These are phyloP conservation scores for Paspalum notatum DNA, from an alignment of 176 grass and related monocot species.

Conservation along the genomic window DNA sequence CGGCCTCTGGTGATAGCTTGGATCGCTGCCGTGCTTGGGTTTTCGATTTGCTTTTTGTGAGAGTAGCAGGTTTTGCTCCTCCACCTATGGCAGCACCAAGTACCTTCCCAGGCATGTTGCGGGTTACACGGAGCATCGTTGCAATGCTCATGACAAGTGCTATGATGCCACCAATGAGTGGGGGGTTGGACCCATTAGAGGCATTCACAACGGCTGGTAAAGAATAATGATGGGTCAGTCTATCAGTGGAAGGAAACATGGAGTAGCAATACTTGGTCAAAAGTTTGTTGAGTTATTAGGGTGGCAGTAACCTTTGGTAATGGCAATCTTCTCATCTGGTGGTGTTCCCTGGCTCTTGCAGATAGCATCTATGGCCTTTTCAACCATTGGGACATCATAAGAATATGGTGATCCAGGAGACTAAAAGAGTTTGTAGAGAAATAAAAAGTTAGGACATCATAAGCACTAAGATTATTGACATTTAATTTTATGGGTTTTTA, in stretches of 20 bases:
- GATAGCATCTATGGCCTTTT: slow-evolving; percentile 73
- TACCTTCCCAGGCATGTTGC: slow-evolving; percentile 62
- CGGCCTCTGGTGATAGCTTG: slow-evolving; percentile 28
- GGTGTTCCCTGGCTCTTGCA: slow-evolving; percentile 59
- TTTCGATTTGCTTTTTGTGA: slow-evolving; percentile 21
- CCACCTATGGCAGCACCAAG: slow-evolving; percentile 37
- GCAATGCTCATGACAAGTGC: slow-evolving; percentile 78
- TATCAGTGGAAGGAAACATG: slow-evolving; percentile 1
- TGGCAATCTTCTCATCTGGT: slow-evolving; percentile 65
- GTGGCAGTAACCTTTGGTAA: slow-evolving; percentile 70
- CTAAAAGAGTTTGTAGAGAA: slow-evolving; percentile 8
- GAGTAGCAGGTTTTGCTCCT: slow-evolving; percentile 13
- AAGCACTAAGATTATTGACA: neutral
- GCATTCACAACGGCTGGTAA: slow-evolving; percentile 57
- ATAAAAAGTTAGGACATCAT: neutral
- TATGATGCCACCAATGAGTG: slow-evolving; percentile 69
- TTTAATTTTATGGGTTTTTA: neutral
- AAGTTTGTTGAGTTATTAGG: neutral
- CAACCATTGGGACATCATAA: slow-evolving; percentile 83
- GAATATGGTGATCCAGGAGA: slow-evolving; percentile 53
- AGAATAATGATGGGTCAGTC: slow-evolving; percentile 10
- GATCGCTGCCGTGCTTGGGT: slow-evolving; percentile 18
- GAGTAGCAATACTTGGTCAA: neutral
- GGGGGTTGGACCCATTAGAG: slow-evolving; percentile 55
- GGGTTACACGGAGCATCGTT: slow-evolving; percentile 68